Evolutionary conservation across 164 flowering plant species (phyloP), one percentile per base, ranked within the genome.

Genomic region (Saururus chinensis): DNA sequence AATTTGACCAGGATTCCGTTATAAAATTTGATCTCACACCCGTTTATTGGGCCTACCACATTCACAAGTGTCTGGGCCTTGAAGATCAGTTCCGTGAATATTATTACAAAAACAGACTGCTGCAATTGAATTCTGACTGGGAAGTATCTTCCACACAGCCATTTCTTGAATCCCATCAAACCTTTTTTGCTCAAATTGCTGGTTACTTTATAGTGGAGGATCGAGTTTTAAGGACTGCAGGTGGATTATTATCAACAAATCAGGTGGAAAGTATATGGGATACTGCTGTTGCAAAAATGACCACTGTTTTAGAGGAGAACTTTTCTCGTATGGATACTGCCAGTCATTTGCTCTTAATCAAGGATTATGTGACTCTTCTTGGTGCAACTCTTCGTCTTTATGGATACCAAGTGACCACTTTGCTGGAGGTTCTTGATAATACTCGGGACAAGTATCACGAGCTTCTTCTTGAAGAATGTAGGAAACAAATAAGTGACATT

Each of bases 171-270:
- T 84, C 85, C 37, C 81, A 89, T 72, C 95, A 87, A 56, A 77
- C 75, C 10, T 86, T 75, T 66, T 75, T 89, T 70, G 89, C 89
- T 51, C 96, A 84, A 66, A 76, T 83, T 60, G 96, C 87, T 6
- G 98, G 98, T 2, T 81, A 81, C 66, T 92, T 92, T 64, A 89
- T 92, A 24, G 89, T 89, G 40, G 98, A 92, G 68, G 96, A 89
- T 71, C 80, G 93, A 56, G 93, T 92, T 41, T 57, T 86, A 51
- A 75, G 95, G 68, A 86, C 98, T 35, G 86, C 87, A 7, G 87
- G 85, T 21, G 91, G 88, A 17, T 71, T 92, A 22, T 66, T 86
- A 68, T 67, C 70, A 26, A 42, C 82, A 20, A 79, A 72, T 55
- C 88, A 89, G 74, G 81, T 84, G 23, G 91, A 84, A 71, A 79